These are phyloP conservation scores for Plectosphaerella sp. DNA, from an alignment of 2,329 filamentous ascomycete species.

Conservation along the genomic window DNA sequence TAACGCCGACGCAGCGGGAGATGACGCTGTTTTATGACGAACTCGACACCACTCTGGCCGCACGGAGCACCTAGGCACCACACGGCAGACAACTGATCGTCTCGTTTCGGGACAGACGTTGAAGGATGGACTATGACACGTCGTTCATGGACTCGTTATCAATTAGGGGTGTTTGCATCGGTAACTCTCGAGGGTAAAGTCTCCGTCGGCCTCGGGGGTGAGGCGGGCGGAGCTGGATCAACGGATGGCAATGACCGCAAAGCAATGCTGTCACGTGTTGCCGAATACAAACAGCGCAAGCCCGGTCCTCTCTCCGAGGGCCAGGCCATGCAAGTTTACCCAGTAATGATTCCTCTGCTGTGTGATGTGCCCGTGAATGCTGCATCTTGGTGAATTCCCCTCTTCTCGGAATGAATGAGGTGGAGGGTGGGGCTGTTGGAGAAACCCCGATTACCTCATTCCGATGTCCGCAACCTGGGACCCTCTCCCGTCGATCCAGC, in stretches of 20 bases:
- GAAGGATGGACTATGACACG: not conserved
- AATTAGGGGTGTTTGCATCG: not conserved
- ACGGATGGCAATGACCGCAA: not conserved
- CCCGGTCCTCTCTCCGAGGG: too few relatives aligned
- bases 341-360: too few relatives aligned
- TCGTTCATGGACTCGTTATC: not conserved
- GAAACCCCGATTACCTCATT: too few relatives aligned
- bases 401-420: too few relatives aligned
- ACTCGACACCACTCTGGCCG: constrained; percentile 43
- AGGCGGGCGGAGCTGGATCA: not conserved
- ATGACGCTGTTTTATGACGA: constrained; percentile 59
- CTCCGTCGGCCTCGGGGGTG: not conserved
- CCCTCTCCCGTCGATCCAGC: too few relatives aligned
- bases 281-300: too few relatives aligned
- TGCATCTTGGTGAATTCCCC: too few relatives aligned
- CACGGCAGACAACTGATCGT: not conserved
- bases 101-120: not conserved
- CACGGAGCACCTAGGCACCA: not conserved
- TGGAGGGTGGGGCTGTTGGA: too few relatives aligned
- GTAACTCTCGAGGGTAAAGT: not conserved
- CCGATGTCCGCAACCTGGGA: too few relatives aligned
- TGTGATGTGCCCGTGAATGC: too few relatives aligned
- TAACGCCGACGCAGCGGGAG: constrained; percentile 42
- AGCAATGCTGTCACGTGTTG: too few relatives aligned
- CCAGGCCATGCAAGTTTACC: too few relatives aligned